phyloP scores from a whole-genome alignment of 148 eudicot species.

The Vaccinium darrowii region DNA sequence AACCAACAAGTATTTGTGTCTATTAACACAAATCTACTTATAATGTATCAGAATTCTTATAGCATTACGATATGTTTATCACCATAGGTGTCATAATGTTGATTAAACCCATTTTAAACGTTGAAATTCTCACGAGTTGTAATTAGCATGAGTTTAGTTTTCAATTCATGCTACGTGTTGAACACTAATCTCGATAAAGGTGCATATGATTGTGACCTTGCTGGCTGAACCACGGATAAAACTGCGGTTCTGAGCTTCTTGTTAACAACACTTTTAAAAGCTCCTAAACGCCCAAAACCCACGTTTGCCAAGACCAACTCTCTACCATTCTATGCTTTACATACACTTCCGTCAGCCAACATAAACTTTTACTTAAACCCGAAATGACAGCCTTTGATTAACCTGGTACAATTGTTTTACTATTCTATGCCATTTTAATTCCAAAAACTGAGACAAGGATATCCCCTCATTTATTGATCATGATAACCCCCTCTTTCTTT shows the following conservation, averaged over 20 bases:
- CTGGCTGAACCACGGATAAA: neutral
- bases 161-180: neutral
- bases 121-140: neutral
- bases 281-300: neutral
- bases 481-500: neutral
- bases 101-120: neutral
- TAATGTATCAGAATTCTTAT: neutral
- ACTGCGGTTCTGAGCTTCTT: neutral
- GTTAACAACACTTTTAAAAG: neutral
- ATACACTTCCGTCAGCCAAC: neutral
- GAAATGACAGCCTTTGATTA: neutral
- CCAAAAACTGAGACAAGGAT: neutral
- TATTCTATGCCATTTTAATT: neutral
- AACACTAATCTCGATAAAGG: neutral
- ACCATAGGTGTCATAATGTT: neutral
- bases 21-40: neutral
- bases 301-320: neutral
- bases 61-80: neutral
- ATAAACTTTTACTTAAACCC: neutral
- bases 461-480: neutral
- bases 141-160: neutral
- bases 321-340: neutral
- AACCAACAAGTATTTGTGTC: neutral
- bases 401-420: neutral
- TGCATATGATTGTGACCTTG: neutral